Percentiles rank a stretch among this genome's conserved stretches.
phyloP scores from a whole-genome alignment of 1,139 yeast genomes.

The Magnusiomyces paraingens region DNA sequence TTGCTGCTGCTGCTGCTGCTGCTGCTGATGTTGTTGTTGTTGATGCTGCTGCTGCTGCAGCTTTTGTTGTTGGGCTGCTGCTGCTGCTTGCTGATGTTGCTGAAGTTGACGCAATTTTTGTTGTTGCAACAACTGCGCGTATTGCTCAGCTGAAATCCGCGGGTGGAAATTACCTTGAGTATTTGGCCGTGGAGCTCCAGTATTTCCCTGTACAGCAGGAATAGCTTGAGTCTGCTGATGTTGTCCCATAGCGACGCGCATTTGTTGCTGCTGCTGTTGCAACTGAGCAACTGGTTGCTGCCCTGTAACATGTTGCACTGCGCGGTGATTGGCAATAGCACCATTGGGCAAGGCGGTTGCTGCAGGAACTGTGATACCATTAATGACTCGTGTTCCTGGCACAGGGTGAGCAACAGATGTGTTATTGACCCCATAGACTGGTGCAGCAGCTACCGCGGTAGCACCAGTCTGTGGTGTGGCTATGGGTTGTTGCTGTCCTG shows the following conservation, averaged over 20 bases:
- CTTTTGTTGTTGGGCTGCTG: constrained; percentile 7
- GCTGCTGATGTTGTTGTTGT: constrained; percentile 18
- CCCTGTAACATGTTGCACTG: background rate
- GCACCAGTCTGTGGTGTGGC: background rate
- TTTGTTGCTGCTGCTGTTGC: constrained; percentile 14
- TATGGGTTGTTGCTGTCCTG: background rate
- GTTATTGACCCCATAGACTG: background rate
- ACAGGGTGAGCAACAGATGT: constrained; percentile 36
- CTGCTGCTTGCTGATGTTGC: constrained; percentile 17
- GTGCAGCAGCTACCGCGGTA: background rate
- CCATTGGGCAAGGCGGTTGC: constrained; percentile 9
- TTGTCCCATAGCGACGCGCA: background rate
- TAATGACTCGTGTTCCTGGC: background rate
- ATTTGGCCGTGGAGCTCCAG: background rate
- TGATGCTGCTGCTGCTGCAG: constrained; percentile 16
- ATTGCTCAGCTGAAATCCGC: background rate
- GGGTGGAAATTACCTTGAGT: background rate
- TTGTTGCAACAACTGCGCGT: constrained; percentile 9
- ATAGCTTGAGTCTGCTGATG: constrained; percentile 3
- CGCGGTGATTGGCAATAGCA: background rate
- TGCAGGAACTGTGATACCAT: constrained; percentile 5
- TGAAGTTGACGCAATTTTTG: constrained; percentile 15
- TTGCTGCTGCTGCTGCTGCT: constrained; percentile 14
- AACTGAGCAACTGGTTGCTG: background rate
- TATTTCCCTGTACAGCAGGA: background rate